phyloP scores from a whole-genome alignment of 169 alveolate species.

The Cyclospora cayetanensis region DNA sequence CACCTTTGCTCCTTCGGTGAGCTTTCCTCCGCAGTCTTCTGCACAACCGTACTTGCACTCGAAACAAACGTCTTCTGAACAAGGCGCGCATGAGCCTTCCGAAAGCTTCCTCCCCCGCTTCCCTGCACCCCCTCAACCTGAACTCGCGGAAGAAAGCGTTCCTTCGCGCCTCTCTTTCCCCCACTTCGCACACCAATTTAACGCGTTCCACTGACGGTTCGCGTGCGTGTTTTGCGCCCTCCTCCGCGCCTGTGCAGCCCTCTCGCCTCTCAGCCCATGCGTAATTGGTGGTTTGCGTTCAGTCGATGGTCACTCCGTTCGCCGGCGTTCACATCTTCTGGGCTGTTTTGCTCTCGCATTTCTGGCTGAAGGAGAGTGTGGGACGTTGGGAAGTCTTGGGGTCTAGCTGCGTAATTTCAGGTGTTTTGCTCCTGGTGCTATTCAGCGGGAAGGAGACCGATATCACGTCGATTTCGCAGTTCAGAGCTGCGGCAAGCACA shows the following conservation, averaged over 20 bases:
- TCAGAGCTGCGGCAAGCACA: conserved; percentile 14
- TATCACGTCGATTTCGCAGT: background rate
- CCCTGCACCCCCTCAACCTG: too few species aligned
- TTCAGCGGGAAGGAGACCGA: conserved; percentile 37
- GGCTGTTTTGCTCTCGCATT: conserved; percentile 56
- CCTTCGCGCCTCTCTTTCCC: too few species aligned
- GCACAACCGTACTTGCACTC: background rate
- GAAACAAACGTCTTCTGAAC: background rate
- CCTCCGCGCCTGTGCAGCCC: too few species aligned
- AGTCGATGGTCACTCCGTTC: conserved; percentile 73
- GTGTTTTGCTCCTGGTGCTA: conserved; percentile 53
- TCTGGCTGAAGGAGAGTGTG: conserved; percentile 67
- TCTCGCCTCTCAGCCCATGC: too few species aligned
- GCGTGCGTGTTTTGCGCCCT: too few species aligned
- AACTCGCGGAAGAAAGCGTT: too few species aligned
- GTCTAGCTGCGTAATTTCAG: conserved; percentile 19
- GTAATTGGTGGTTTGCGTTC: background rate
- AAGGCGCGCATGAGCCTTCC: background rate
- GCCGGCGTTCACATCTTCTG: conserved; percentile 73
- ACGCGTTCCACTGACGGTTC: too few species aligned
- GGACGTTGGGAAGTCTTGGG: conserved; percentile 51
- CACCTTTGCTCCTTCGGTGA: conserved; percentile 72
- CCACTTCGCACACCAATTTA: too few species aligned
- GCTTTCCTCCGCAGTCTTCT: too few species aligned
- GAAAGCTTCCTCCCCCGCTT: background rate